A percentile compares a stretch with the other conserved stretches of the same genome.
Evolutionary conservation across 192 early-diverging fungal species (phyloP).

Genomic region (Fimicolochytrium jonesii): DNA sequence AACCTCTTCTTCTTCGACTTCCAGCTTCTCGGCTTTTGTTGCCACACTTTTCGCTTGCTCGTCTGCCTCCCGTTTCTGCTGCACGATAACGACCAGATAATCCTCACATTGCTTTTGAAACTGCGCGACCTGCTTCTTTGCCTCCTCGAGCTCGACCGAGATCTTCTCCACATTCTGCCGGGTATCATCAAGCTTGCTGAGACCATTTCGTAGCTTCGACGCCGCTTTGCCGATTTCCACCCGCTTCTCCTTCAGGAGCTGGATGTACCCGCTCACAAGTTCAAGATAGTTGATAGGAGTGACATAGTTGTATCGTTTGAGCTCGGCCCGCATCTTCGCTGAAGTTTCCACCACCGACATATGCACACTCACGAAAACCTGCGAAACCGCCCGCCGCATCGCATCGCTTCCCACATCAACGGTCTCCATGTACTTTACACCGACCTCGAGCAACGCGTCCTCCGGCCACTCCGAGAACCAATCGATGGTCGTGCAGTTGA

Average conservation of each 20-base stretch:
- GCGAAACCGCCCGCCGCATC: conserved; percentile 43
- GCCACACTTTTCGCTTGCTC: conserved; percentile 58
- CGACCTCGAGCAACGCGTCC: conserved; percentile 52
- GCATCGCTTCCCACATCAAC: conserved; percentile 47
- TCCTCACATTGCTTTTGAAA: conserved; percentile 65
- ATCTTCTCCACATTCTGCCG: conserved; percentile 54
- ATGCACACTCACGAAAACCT: conserved; percentile 54
- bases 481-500: conserved; percentile 58
- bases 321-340: conserved; percentile 42
- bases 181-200: conserved; percentile 59
- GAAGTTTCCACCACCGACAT: conserved; percentile 54
- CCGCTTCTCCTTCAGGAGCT: conserved; percentile 50
- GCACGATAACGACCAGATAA: conserved; percentile 61
- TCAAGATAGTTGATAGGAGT: conserved; percentile 61
- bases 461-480: conserved; percentile 63
- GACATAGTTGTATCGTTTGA: conserved; percentile 57
- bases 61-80: conserved; percentile 62
- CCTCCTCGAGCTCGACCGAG: conserved; percentile 54
- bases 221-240: conserved; percentile 52
- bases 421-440: conserved; percentile 47
- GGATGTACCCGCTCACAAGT: conserved; percentile 51
- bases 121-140: conserved; percentile 58
- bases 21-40: conserved; percentile 56
- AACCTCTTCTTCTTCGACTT: conserved; percentile 58
- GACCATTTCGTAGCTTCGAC: conserved; percentile 51